A percentile compares a stretch with the other conserved stretches of the same genome.
Evolutionary conservation across 2,329 filamentous ascomycete species (phyloP).

Genomic region (Diplodia corticola): DNA sequence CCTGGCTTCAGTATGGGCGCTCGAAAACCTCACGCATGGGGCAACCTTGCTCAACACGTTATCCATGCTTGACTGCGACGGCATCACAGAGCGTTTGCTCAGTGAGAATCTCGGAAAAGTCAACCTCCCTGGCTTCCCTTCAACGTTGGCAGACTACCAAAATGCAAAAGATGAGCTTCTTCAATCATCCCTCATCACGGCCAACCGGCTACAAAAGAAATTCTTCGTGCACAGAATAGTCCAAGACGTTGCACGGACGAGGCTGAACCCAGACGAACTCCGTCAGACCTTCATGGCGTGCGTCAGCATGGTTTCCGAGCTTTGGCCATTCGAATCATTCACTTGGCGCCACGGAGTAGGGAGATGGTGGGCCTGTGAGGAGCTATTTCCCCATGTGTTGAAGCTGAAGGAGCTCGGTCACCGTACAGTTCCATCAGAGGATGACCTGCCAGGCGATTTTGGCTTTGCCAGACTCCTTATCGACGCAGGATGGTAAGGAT

Average conservation of each 20-base stretch:
- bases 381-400: slow-evolving; percentile 26
- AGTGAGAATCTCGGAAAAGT: not conserved
- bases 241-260: not conserved
- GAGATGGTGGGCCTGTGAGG: slow-evolving; percentile 25
- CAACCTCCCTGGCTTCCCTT: slow-evolving; percentile 13
- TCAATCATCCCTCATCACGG: slow-evolving; percentile 15
- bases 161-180: slow-evolving; percentile 23
- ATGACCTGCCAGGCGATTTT: not conserved
- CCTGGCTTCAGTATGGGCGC: slow-evolving; percentile 24
- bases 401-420: slow-evolving; percentile 1
- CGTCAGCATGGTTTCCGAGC: slow-evolving; percentile 22
- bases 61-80: slow-evolving; percentile 26
- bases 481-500: not conserved
- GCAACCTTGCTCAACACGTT: slow-evolving; percentile 23
- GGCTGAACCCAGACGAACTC: not conserved
- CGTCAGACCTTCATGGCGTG: not conserved
- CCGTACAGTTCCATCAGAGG: slow-evolving; percentile 2
- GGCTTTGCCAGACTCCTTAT: not conserved
- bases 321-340: slow-evolving; percentile 27
- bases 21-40: slow-evolving; percentile 24
- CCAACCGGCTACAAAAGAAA: not conserved
- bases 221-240: not conserved
- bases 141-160: not conserved
- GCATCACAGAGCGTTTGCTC: slow-evolving; percentile 23
- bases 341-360: slow-evolving; percentile 26